Evolutionary conservation across 2,329 filamentous ascomycete species (phyloP).

Genomic region (Plenodomus biglobosus): DNA sequence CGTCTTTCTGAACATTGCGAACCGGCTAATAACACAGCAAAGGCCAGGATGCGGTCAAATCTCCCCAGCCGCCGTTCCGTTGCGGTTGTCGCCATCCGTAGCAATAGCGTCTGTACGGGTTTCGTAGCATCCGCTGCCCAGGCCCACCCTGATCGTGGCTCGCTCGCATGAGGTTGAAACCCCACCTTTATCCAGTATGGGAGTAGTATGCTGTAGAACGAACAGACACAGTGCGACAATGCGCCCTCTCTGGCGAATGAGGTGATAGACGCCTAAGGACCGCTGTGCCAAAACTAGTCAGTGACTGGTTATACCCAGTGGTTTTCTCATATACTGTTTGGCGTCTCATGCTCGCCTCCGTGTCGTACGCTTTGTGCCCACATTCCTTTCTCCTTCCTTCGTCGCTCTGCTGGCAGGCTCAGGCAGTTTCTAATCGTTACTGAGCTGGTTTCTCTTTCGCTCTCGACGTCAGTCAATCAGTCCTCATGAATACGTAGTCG

Average conservation of each 20-base stretch:
- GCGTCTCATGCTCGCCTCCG: constrained; percentile 43
- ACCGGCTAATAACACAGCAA: constrained; percentile 8
- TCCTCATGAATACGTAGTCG: constrained; percentile 44
- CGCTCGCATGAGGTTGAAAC: constrained; percentile 44
- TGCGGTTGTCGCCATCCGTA: constrained; percentile 17
- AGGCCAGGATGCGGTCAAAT: constrained; percentile 17
- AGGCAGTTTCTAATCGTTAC: constrained; percentile 38
- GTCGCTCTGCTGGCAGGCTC: constrained; percentile 47
- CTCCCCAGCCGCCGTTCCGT: constrained; percentile 25
- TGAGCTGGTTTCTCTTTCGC: constrained; percentile 41
- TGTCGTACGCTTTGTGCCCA: constrained; percentile 41
- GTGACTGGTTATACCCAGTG: constrained; percentile 33
- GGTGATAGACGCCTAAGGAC: constrained; percentile 43
- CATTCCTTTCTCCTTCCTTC: constrained; percentile 41
- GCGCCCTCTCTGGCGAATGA: constrained; percentile 30
- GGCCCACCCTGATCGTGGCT: constrained; percentile 24
- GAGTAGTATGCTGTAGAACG: constrained; percentile 31
- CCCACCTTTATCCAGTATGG: constrained; percentile 34
- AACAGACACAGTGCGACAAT: constrained; percentile 30
- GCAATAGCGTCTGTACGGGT: constrained; percentile 33
- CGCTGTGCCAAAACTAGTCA: constrained; percentile 43
- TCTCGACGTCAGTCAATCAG: constrained; percentile 36
- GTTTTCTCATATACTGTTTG: constrained; percentile 45
- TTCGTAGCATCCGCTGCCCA: constrained; percentile 35
- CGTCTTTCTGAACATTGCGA: constrained; percentile 3